Evolutionary conservation across 257 asterid species (phyloP), one percentile per base, ranked within the genome.

Genomic region (Eucommia ulmoides): DNA sequence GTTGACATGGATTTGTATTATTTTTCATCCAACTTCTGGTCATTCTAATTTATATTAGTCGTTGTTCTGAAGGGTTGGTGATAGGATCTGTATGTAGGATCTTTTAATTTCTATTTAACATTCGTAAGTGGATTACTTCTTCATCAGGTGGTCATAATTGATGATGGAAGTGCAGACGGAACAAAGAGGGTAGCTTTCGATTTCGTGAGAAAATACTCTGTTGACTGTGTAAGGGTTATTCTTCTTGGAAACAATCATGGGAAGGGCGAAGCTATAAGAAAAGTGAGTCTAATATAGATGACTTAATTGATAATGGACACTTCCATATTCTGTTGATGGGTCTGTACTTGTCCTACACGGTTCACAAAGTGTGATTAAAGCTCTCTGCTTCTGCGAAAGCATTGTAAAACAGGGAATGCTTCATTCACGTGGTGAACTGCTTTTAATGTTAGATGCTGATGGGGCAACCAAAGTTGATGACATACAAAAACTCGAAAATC

Each of bases 381-480:
- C 67, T 45, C 61, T 68, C 58, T 65, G 96, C 93, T 84, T 78
- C 63, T 65, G 79, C 72, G 83, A 85, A 78, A 85, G 93, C 88
- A 75, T 67, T 77, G 74, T 70, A 65, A 73, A 83, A 75, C 82
- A 92, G 99, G 97, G 99, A 53, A 83, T 92, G 93, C 88, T 92
- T 67, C 99, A 92, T 70, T 82, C 99, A 50, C 99, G 99, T 38
- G 99, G 97, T 59, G 94, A 77, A 73, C 77, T 91, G 46, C 82
- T 87, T 61, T 65, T 91, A 67, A 91, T 91, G 99, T 94, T 91
- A 62, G 99, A 91, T 77, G 99, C 99, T 66, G 97, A 91, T 65
- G 97, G 95, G 15, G 97, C 99, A 53, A 92, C 99, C 56, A 81
- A 76, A 71, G 82, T 86, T 56, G 68, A 62, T 35, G 97, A 91